These are phyloP conservation scores for Stagonosporopsis tanaceti DNA, from an alignment of 2,329 filamentous ascomycete genomes.

Conservation along the genomic window DNA sequence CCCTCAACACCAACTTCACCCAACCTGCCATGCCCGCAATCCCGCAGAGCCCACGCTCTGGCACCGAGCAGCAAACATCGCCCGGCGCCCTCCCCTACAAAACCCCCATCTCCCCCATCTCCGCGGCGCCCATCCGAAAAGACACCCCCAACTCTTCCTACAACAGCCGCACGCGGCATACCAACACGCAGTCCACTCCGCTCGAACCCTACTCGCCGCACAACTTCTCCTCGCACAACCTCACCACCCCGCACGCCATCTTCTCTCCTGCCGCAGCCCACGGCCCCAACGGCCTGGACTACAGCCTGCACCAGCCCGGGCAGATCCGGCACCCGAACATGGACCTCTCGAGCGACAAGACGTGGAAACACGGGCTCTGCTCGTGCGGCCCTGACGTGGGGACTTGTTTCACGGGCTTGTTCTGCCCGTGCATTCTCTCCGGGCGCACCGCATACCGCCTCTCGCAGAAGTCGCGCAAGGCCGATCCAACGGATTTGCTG, in stretches of 20 bases:
- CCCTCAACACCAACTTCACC: constrained; percentile 41
- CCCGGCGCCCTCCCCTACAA: constrained; percentile 34
- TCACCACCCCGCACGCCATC: constrained; percentile 38
- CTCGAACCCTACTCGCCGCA: constrained; percentile 47
- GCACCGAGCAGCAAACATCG: constrained; percentile 26
- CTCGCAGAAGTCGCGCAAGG: constrained; percentile 45
- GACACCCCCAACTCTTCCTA: constrained; percentile 23
- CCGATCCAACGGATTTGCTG: constrained; percentile 53
- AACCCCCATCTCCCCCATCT: constrained; percentile 42
- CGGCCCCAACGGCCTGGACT: constrained; percentile 51
- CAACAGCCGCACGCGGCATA: constrained; percentile 8
- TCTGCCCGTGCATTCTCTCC: constrained; percentile 55
- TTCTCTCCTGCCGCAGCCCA: constrained; percentile 48
- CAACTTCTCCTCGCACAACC: constrained; percentile 33
- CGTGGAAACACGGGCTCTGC: constrained; percentile 47
- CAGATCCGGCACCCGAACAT: constrained; percentile 55
- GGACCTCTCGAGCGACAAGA: constrained; percentile 33
- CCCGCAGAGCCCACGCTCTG: constrained; percentile 37
- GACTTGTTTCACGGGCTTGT: constrained; percentile 51
- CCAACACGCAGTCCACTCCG: constrained; percentile 24
- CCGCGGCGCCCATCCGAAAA: constrained; percentile 33
- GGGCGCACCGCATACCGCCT: constrained; percentile 56
- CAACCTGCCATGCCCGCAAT: constrained; percentile 34
- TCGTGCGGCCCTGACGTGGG: constrained; percentile 45
- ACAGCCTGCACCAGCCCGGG: constrained; percentile 48